Conservation (phyloP, 176 grass and related monocot genomes). For the Juncus effusus region DNA sequence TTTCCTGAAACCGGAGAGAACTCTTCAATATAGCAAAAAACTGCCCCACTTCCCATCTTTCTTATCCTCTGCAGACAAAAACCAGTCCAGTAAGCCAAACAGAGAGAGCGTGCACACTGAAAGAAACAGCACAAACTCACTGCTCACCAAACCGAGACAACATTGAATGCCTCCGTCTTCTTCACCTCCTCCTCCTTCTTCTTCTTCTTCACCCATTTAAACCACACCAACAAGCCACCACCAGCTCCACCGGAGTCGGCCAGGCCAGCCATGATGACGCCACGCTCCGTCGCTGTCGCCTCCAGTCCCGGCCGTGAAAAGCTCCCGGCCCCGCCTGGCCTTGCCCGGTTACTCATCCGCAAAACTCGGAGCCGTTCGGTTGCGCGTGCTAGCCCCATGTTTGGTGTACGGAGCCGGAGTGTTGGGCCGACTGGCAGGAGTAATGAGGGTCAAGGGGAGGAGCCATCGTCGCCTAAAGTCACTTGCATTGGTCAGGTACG, state of each 20-base stretch:
- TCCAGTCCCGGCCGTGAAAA: constrained; percentile 26
- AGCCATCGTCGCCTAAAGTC: constrained; percentile 36
- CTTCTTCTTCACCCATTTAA: not conserved
- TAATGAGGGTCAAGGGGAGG: constrained; percentile 9
- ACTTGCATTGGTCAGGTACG: constrained; percentile 58
- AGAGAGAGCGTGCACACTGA: constrained; percentile 27
- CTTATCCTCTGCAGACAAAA: not conserved
- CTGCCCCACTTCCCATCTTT: constrained; percentile 7
- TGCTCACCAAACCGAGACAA: constrained; percentile 11
- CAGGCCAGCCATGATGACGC: constrained; percentile 22
- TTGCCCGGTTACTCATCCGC: constrained; percentile 16
- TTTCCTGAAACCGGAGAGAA: too few relatives aligned
- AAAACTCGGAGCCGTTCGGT: constrained; percentile 13
- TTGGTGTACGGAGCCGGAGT: constrained; percentile 18
- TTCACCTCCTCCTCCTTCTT: not conserved
- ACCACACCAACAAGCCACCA: not conserved
- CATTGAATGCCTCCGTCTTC: constrained; percentile 9
- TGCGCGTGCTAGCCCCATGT: constrained; percentile 21
- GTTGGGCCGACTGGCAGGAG: constrained; percentile 12
- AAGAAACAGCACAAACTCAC: constrained; percentile 1
- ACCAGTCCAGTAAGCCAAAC: constrained; percentile 7
- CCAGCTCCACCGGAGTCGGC: not conserved
- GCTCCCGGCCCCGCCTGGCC: constrained; percentile 15
- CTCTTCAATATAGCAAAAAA: not conserved
- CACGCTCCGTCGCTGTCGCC: constrained; percentile 15